Evolutionary conservation across 2,329 filamentous ascomycete genomes (phyloP), one percentile per base, ranked within the genome.

Genomic region (Erysiphe pulchra): DNA sequence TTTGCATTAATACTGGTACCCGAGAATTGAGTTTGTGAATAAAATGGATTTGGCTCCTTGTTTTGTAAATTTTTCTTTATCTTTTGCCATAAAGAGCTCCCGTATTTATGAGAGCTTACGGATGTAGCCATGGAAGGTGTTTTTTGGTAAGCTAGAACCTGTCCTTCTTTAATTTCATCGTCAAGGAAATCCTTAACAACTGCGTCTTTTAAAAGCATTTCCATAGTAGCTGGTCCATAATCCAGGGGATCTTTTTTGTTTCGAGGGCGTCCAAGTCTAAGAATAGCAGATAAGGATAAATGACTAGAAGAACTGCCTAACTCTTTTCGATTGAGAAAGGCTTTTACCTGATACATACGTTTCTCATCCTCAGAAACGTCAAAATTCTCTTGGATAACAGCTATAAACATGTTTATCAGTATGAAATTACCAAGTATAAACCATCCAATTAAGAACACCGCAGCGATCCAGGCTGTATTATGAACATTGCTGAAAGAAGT

Each of bases 321-420:
- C 55, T 95, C 86, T 58, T 87, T 92, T 53, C 86, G 77, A 57
- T 92, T 83, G 40, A 98, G 65, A 55, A 95, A 98, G 1, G 87
- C 83, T 56, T 86, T 87, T 49, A 98, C 86, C 62, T 98, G 92
- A 59, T 95, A 84, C 50, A 95, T 64, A 17, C 92, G 84, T 63
- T 98, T 98, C 60, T 95, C 86, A 58, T 98, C 92, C 59, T 98
- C 90, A 3, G 86, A 92, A 24, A 98, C 85, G 62, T 98, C 90
- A 59, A 98, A 98, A 57, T 93, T 98, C 59, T 98, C 90, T 61
- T 98, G 90, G 52, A 98, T 98, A 63, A 98, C 90, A 68, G 90
- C 90, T 81, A 98, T 95, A 67, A 98, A 98, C 90, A 98, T 98
- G 58, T 95, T 98, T 65, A 98, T 65, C 50, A 95, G 73, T 63